phyloP scores from a whole-genome alignment of 495 filamentous ascomycete species.

The Hyaloscypha variabilis region DNA sequence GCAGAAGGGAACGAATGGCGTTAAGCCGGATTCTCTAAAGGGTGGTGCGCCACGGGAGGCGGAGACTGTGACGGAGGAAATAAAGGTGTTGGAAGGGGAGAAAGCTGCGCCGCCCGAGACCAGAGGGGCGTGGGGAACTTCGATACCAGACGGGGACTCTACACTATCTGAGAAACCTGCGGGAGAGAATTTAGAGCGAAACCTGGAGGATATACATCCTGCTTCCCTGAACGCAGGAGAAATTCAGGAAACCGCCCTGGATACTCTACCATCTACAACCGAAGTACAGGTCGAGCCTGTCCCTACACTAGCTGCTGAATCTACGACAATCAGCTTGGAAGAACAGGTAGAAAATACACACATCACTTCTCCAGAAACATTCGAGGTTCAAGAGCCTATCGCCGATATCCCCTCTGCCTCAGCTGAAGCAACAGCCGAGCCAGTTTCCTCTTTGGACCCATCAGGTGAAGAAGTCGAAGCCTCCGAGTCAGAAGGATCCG shows the following conservation, averaged over 20 bases:
- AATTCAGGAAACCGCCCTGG: neutral
- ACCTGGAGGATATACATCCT: conserved; percentile 18
- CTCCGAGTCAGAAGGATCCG: conserved; percentile 55
- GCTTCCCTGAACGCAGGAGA: neutral
- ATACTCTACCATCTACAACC: neutral
- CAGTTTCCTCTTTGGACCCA: neutral
- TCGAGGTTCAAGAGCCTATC: neutral
- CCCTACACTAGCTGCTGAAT: neutral
- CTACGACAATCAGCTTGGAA: neutral
- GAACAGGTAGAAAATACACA: neutral
- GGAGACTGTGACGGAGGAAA: conserved; percentile 17
- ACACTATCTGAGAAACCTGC: neutral
- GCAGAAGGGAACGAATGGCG: conserved; percentile 76
- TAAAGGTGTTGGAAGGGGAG: conserved; percentile 11
- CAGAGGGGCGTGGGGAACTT: conserved; percentile 37
- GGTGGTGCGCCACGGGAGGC: conserved; percentile 33
- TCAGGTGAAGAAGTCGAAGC: conserved; percentile 19
- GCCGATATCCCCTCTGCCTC: neutral
- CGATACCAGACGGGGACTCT: conserved; percentile 26
- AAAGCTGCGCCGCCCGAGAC: conserved; percentile 24
- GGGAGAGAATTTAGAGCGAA: neutral
- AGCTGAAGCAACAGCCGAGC: neutral
- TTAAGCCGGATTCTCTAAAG: conserved; percentile 52
- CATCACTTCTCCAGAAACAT: neutral
- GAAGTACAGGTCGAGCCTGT: neutral